Evolutionary conservation across 1,284 basidiomycete genomes (phyloP).

Genomic region (Grifola frondosa): DNA sequence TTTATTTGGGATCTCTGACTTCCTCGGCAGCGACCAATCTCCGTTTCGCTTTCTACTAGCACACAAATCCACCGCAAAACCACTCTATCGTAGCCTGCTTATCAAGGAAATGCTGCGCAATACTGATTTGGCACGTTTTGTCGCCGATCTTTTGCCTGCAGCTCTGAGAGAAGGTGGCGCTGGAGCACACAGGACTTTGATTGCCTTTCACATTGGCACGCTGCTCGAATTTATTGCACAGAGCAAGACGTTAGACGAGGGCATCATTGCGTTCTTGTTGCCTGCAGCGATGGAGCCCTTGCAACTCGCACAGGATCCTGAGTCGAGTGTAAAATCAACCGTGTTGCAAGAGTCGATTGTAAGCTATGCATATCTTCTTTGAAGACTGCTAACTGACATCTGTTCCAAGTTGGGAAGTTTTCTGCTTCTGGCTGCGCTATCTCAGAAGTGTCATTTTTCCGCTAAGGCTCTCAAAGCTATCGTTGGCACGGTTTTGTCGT

Average conservation of each 20-base stretch:
- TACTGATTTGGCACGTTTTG: constrained; percentile 73
- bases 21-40: constrained; percentile 39
- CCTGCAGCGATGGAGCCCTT: constrained; percentile 62
- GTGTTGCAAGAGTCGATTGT: constrained; percentile 54
- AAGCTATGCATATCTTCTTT: constrained; percentile 25
- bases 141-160: constrained; percentile 61
- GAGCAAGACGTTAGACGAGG: constrained; percentile 57
- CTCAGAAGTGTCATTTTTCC: constrained; percentile 60
- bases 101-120: constrained; percentile 72
- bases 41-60: constrained; percentile 70
- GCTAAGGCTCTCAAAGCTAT: constrained; percentile 58
- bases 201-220: constrained; percentile 84
- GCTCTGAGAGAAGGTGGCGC: constrained; percentile 49
- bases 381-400: background rate
- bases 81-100: constrained; percentile 66
- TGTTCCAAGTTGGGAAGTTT: constrained; percentile 64
- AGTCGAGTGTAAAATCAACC: constrained; percentile 16
- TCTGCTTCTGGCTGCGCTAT: constrained; percentile 65
- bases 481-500: constrained; percentile 51
- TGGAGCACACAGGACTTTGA: constrained; percentile 66
- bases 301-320: constrained; percentile 31
- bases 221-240: constrained; percentile 79
- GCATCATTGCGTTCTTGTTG: constrained; percentile 58
- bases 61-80: constrained; percentile 73
- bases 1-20: background rate